Base-by-base conservation (phyloP, 257 asterid species). In the Ligustrum vulgare region DNA sequence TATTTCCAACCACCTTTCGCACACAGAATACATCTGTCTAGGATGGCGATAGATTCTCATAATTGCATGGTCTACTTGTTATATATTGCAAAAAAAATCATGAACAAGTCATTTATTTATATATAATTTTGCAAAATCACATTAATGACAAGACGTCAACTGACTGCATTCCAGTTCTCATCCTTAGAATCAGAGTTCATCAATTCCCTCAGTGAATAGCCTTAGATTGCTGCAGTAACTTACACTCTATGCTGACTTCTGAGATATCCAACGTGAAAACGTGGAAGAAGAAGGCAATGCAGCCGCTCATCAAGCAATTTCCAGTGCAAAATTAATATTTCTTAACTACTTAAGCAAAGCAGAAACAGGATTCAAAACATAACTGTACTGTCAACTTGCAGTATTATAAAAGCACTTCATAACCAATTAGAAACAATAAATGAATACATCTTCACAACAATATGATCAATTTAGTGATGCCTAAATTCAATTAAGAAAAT, bases 401-500 rank as follows among this genome's bases (percentile, higher is more conserved):
- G 16, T 23, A 22, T 60, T 60, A 11, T 23, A 22, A 60, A 6
- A 25, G n/a, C 34, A 60, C 35, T 60, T 60, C 34, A 56, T 15
- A 60, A 10, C 36, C 79, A 62, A 3, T 39, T 31, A 35, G 36
- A 33, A 65, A 49, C 18, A 5, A 28, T 31, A 71, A 58, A 31
- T 6, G 54, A 20, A 5, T 35, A 34, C 4, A 16, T 34, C 47
- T 37, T 34, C 32, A 25, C 32, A 2, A 20, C 25, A 9, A 56
- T 8, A 60, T 77, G 60, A 13, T 13, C 20, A 72, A 62, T 69
- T 49, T 31, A 34, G 63, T 41, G 34, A 68, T 69, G 35, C 49
- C 60, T 20, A 12, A 72, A 60, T 62, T 73, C 77, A 78, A 67
- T 54, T 51, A 41, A 73, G n/a, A 70, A 70, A 8, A 51, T 67